phyloP scores from a whole-genome alignment of 176 grass and related monocot genomes.

The Musa itinerans region DNA sequence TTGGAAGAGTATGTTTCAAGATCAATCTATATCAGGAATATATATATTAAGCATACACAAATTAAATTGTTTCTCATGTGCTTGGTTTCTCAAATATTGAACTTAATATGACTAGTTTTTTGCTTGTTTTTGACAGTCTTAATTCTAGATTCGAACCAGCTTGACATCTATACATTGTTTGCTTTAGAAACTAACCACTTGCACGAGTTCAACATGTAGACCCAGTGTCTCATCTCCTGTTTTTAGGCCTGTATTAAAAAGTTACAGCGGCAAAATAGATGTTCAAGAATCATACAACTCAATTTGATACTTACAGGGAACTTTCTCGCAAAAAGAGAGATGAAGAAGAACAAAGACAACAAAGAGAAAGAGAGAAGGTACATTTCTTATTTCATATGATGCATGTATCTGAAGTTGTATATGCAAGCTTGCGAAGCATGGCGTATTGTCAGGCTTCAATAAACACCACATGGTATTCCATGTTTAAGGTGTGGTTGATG shows the following conservation, averaged over 20 bases:
- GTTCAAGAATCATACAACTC: not conserved
- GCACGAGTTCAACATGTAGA: too few species aligned
- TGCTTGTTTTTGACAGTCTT: too few species aligned
- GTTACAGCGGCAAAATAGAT: not conserved
- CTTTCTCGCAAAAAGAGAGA: constrained; percentile 16
- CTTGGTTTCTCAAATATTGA: too few species aligned
- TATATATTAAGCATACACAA: too few species aligned
- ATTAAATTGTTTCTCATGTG: too few species aligned
- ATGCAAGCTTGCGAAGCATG: not conserved
- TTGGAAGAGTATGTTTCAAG: too few species aligned
- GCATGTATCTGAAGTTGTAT: not conserved
- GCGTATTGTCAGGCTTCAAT: not conserved
- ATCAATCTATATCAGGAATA: too few species aligned
- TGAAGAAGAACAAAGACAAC: constrained; percentile 22
- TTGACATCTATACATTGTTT: too few species aligned
- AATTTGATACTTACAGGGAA: constrained; percentile 29
- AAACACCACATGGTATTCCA: not conserved
- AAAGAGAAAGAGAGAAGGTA: constrained; percentile 48
- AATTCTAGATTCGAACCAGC: too few species aligned
- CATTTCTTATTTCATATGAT: constrained; percentile 11
- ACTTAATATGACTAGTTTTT: too few species aligned
- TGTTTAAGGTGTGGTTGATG: not conserved
- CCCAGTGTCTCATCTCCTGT: too few species aligned
- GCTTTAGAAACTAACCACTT: too few species aligned
- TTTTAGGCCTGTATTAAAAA: not conserved